These are phyloP conservation scores for Aureobasidium sp. DNA, from an alignment of 2,329 filamentous ascomycete genomes.

Conservation along the genomic window DNA sequence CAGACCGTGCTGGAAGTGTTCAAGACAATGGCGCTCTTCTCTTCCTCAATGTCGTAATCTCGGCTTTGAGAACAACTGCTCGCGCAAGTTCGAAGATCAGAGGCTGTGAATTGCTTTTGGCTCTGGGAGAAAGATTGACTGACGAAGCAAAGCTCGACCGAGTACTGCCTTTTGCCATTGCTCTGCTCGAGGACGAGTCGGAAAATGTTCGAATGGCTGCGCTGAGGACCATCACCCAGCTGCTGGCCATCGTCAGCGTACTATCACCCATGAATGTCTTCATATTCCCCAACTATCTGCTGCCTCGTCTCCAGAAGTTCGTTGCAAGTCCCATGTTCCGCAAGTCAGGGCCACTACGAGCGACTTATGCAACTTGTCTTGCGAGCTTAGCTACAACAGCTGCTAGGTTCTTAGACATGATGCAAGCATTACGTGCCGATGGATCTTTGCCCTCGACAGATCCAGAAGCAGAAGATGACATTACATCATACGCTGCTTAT, in stretches of 20 bases:
- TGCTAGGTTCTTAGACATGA: constrained; percentile 77
- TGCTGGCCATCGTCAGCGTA: constrained; percentile 78
- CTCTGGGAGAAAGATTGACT: constrained; percentile 81
- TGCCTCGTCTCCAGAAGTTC: constrained; percentile 50
- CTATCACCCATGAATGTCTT: constrained; percentile 67
- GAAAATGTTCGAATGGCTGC: constrained; percentile 81
- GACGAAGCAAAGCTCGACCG: constrained; percentile 95
- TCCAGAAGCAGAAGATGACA: constrained; percentile 68
- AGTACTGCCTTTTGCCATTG: constrained; percentile 81
- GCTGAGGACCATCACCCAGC: constrained; percentile 76
- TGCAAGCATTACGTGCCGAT: constrained; percentile 76
- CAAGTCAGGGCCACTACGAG: constrained; percentile 59
- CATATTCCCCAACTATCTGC: constrained; percentile 58
- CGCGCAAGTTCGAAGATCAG: constrained; percentile 78
- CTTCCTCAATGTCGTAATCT: constrained; percentile 80
- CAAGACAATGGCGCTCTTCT: constrained; percentile 86
- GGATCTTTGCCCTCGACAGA: constrained; percentile 70
- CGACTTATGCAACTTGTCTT: constrained; percentile 87
- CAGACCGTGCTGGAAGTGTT: constrained; percentile 43
- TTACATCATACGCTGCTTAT: constrained; percentile 58
- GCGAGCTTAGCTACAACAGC: constrained; percentile 82
- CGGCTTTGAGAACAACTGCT: constrained; percentile 81
- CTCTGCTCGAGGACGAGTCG: constrained; percentile 69
- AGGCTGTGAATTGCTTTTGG: constrained; percentile 83
- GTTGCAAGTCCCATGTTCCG: constrained; percentile 40